Conservation (phyloP, 805 yeast genomes). For the Starmerella bombicola region DNA sequence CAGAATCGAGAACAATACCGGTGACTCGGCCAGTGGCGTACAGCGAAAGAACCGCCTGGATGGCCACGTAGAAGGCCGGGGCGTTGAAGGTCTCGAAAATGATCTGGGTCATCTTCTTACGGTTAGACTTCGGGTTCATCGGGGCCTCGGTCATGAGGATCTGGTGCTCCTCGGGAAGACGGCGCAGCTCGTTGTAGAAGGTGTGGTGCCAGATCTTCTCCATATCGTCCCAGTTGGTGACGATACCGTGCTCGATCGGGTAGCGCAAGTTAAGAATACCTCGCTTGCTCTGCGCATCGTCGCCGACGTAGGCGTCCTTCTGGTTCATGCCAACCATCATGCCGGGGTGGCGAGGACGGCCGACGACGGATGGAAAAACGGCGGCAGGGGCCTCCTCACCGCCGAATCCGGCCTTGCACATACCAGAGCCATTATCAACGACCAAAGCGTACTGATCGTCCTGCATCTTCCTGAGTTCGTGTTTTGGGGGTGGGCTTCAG, state of each 20-base stretch:
- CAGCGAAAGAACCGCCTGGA: slow-evolving; percentile 95
- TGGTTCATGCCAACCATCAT: slow-evolving; percentile 99
- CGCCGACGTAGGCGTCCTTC: slow-evolving; percentile 99
- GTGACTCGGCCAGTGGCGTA: slow-evolving; percentile 99
- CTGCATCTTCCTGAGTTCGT: slow-evolving; percentile 14
- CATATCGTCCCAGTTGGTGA: slow-evolving; percentile 99
- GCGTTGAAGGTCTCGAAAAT: slow-evolving; percentile 98
- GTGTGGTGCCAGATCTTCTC: slow-evolving; percentile 99
- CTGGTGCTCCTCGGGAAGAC: slow-evolving; percentile 99
- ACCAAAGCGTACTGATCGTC: slow-evolving; percentile 40
- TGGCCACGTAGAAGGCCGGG: slow-evolving; percentile 97
- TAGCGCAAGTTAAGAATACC: slow-evolving; percentile 97
- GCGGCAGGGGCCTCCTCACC: slow-evolving; percentile 99
- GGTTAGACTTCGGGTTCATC: slow-evolving; percentile 98
- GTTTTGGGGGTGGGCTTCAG: too few relatives aligned
- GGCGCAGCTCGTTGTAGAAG: slow-evolving; percentile 98
- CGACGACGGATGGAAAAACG: slow-evolving; percentile 98
- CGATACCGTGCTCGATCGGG: slow-evolving; percentile 99
- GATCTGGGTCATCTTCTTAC: slow-evolving; percentile 99
- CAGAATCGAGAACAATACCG: slow-evolving; percentile 98
- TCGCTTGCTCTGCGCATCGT: slow-evolving; percentile 99
- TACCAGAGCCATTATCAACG: slow-evolving; percentile 99
- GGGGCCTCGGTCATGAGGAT: slow-evolving; percentile 99
- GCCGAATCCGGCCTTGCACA: slow-evolving; percentile 99
- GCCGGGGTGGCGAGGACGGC: slow-evolving; percentile 99